A percentile compares a stretch with the other conserved stretches of the same genome.
These are phyloP conservation scores for Drechslerella stenobrocha DNA, from an alignment of 2,329 filamentous ascomycete species.

Conservation along the genomic window DNA sequence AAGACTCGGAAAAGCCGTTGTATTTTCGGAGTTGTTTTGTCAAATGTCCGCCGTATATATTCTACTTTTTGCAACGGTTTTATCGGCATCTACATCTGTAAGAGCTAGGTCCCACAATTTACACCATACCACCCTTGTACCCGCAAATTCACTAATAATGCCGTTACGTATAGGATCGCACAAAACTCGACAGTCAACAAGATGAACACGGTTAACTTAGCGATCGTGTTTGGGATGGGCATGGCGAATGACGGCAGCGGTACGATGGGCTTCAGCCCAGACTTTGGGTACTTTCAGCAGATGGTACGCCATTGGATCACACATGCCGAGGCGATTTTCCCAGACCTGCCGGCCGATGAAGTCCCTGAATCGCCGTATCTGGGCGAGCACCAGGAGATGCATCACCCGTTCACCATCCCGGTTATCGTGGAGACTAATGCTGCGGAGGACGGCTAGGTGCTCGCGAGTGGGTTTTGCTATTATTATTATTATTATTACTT, in stretches of 20 bases:
- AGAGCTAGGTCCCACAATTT: too few species aligned
- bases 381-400: conserved; percentile 31
- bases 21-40: conserved; percentile 42
- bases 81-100: conserved; percentile 52
- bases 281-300: conserved; percentile 53
- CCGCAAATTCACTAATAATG: conserved; percentile 11
- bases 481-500: conserved; percentile 10
- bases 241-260: conserved; percentile 51
- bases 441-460: conserved; percentile 23
- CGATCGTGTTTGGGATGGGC: conserved; percentile 54
- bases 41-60: conserved; percentile 50
- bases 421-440: conserved; percentile 47
- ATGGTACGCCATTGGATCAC: conserved; percentile 53
- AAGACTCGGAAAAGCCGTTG: conserved; percentile 35
- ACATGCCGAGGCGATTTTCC: conserved; percentile 51
- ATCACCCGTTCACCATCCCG: conserved; percentile 42
- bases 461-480: neutral
- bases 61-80: conserved; percentile 52
- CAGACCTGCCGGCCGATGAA: conserved; percentile 47
- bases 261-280: conserved; percentile 51
- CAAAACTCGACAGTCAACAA: conserved; percentile 52
- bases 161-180: conserved; percentile 49
- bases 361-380: conserved; percentile 39
- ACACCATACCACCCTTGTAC: conserved; percentile 2
- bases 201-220: conserved; percentile 53